These are phyloP conservation scores for Xylaria scruposa DNA, from an alignment of 495 filamentous ascomycete genomes.

Conservation along the genomic window DNA sequence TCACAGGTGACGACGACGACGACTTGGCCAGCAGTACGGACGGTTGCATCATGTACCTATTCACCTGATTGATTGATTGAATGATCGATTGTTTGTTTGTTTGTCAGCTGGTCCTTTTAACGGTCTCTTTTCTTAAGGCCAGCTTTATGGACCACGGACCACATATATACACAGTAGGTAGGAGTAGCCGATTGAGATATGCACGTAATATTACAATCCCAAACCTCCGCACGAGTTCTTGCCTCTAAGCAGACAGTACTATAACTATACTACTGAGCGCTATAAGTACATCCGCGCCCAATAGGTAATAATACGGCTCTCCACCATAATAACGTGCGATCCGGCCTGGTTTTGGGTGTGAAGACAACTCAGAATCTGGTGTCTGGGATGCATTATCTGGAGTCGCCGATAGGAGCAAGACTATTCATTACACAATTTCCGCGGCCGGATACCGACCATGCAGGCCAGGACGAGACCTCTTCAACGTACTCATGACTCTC, in stretches of 20 bases:
- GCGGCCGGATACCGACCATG: slow-evolving; percentile 22
- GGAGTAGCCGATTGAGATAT: slow-evolving; percentile 14
- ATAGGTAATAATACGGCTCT: slow-evolving; percentile 9
- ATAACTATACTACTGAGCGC: not conserved
- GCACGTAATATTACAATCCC: slow-evolving; percentile 24
- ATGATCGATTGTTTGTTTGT: slow-evolving; percentile 11
- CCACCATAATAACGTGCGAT: slow-evolving; percentile 4
- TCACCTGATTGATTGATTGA: slow-evolving; percentile 8
- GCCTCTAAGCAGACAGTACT: not conserved
- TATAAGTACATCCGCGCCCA: slow-evolving; percentile 10
- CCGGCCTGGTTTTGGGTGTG: slow-evolving; percentile 17
- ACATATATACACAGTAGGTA: not conserved
- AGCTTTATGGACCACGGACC: not conserved
- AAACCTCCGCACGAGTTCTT: slow-evolving; percentile 16
- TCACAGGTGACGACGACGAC: not conserved
- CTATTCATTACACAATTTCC: slow-evolving; percentile 19
- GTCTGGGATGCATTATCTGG: slow-evolving; percentile 5
- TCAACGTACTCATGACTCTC: slow-evolving; percentile 1
- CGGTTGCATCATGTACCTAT: slow-evolving; percentile 5
- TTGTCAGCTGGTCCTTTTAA: slow-evolving; percentile 9
- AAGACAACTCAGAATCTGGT: slow-evolving; percentile 11
- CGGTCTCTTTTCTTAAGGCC: slow-evolving; percentile 2
- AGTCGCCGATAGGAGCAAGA: slow-evolving; percentile 16
- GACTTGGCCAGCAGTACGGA: not conserved
- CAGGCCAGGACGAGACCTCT: slow-evolving; percentile 14